Percentiles rank a stretch among this genome's conserved stretches.
Conservation (phyloP, 768 basidiomycete genomes). For the Boletus eberwhitei region DNA sequence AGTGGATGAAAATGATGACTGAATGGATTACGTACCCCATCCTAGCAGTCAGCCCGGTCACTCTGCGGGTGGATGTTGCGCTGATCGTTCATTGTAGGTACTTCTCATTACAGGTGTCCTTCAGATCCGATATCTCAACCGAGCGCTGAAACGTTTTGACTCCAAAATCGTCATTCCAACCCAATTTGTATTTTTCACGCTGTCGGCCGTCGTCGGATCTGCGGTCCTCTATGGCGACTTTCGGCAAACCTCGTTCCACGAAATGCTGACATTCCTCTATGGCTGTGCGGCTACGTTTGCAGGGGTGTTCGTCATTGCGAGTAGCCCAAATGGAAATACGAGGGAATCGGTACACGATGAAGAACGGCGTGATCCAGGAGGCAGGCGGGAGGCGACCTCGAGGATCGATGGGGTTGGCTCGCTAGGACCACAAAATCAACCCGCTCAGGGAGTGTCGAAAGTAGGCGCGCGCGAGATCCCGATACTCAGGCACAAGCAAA, state of each 20-base stretch:
- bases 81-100: constrained; percentile 42
- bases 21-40: constrained; percentile 84
- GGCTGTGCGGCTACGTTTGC: constrained; percentile 87
- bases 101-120: constrained; percentile 70
- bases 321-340: constrained; percentile 41
- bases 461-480: constrained; percentile 41
- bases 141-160: constrained; percentile 90
- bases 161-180: constrained; percentile 93
- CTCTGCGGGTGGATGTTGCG: background rate
- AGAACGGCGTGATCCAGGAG: constrained; percentile 32
- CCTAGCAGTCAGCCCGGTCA: constrained; percentile 49
- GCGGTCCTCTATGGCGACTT: constrained; percentile 96
- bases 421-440: constrained; percentile 27
- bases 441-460: constrained; percentile 49
- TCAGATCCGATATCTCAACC: constrained; percentile 81
- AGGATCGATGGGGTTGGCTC: constrained; percentile 26
- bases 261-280: constrained; percentile 80
- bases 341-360: constrained; percentile 29
- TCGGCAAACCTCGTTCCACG: constrained; percentile 73
- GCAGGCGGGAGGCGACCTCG: constrained; percentile 26
- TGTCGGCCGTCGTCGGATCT: constrained; percentile 90
- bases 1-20: constrained; percentile 73
- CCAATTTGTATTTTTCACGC: constrained; percentile 92
- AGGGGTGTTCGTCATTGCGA: constrained; percentile 87
- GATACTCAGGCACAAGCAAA: constrained; percentile 49